phyloP scores from a whole-genome alignment of 495 filamentous ascomycete species.

The Chaetomium cochliodes region DNA sequence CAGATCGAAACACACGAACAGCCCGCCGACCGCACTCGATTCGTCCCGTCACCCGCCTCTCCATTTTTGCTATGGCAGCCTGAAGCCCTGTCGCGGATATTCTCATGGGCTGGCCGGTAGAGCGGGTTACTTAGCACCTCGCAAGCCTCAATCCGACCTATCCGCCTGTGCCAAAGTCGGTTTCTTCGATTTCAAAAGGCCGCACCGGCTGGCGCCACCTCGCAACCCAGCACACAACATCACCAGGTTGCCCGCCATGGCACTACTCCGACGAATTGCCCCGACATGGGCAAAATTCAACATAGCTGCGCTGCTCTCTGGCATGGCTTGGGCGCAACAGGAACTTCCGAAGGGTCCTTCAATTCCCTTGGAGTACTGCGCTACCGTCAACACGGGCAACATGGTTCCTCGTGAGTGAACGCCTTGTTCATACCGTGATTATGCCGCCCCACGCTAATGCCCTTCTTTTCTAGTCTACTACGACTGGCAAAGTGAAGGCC shows the following conservation, averaged over 20 bases:
- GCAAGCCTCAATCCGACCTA: neutral
- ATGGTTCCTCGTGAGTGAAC: slow-evolving; percentile 36
- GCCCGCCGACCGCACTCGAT: neutral
- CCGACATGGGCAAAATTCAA: slow-evolving; percentile 26
- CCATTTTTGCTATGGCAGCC: slow-evolving; percentile 6
- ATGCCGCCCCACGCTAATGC: neutral
- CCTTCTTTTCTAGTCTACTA: slow-evolving; percentile 33
- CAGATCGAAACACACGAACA: neutral
- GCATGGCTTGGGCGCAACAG: slow-evolving; percentile 12
- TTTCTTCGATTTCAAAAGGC: neutral
- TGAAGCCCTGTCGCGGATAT: neutral
- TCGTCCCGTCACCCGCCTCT: neutral
- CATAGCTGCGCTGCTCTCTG: slow-evolving; percentile 23
- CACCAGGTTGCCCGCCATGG: slow-evolving; percentile 24
- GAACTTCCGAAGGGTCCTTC: slow-evolving; percentile 25
- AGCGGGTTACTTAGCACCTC: neutral
- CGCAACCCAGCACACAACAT: neutral
- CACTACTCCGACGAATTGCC: slow-evolving; percentile 24
- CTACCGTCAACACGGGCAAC: slow-evolving; percentile 42
- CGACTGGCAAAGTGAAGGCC: slow-evolving; percentile 49
- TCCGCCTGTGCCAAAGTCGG: neutral
- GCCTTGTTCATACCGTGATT: neutral
- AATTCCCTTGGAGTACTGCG: slow-evolving; percentile 42
- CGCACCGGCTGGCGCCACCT: neutral
- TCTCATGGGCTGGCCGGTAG: neutral